These are phyloP conservation scores for Aspergillus neotritici DNA, from an alignment of 2,329 filamentous ascomycete genomes.

Conservation along the genomic window DNA sequence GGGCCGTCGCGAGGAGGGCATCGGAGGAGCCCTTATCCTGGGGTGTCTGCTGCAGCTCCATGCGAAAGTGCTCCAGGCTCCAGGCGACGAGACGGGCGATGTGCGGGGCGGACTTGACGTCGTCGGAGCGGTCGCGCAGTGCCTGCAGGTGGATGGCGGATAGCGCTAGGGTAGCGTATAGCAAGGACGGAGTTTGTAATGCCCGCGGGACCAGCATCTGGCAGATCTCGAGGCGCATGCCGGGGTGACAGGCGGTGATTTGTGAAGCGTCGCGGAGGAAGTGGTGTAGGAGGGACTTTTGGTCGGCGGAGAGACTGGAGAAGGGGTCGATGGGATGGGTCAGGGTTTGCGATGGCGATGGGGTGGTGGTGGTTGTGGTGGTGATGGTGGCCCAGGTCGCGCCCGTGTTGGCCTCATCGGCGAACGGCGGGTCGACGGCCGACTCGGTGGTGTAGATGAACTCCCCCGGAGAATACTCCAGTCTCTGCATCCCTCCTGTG, in stretches of 20 bases:
- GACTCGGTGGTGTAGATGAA: conserved; percentile 36
- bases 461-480: conserved; percentile 37
- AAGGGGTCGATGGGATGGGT: conserved; percentile 33
- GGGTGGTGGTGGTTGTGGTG: conserved; percentile 10
- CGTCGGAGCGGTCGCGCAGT: conserved; percentile 30
- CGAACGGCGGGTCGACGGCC: no score
- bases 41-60: conserved; percentile 32
- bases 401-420: no score
- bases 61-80: conserved; percentile 39
- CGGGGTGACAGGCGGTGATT: conserved; percentile 37
- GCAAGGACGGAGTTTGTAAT: conserved; percentile 37
- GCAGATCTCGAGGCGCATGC: conserved; percentile 40
- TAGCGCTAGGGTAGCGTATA: conserved; percentile 40
- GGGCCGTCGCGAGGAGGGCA: conserved; percentile 37
- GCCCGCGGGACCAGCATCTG: conserved; percentile 42
- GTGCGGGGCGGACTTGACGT: conserved; percentile 33
- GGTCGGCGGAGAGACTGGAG: conserved; percentile 30
- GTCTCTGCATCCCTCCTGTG: conserved; percentile 31
- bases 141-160: conserved; percentile 40
- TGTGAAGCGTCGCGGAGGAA: conserved; percentile 39
- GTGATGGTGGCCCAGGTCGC: no score
- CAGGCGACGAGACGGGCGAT: conserved; percentile 36
- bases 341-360: conserved; percentile 17
- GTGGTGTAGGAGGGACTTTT: conserved; percentile 37
- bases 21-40: conserved; percentile 23